A percentile compares a stretch with the other conserved stretches of the same genome.
Conservation (phyloP, 106 monocot species). For the Allium fistulosum region DNA sequence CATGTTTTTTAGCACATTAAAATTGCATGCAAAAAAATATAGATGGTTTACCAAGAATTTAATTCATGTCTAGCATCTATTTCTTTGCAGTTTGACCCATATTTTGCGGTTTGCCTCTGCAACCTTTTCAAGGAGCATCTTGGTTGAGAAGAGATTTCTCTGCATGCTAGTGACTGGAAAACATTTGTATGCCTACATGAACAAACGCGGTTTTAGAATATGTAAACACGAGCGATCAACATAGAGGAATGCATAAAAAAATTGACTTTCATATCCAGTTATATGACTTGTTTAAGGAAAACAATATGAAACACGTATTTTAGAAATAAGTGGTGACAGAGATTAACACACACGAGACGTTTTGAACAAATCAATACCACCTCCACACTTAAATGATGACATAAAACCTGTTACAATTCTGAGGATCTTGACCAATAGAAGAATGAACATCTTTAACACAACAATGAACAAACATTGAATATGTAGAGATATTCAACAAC, state of each 20-base stretch:
- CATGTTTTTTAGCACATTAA: not conserved
- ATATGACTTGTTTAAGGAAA: not conserved
- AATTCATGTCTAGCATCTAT: conserved; percentile 65
- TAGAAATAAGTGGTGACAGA: too few species aligned
- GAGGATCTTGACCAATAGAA: not conserved
- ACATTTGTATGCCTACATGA: conserved; percentile 38
- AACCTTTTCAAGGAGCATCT: conserved; percentile 47
- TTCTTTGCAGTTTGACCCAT: conserved; percentile 27
- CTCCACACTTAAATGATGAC: too few species aligned
- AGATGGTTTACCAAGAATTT: conserved; percentile 66
- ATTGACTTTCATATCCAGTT: not conserved
- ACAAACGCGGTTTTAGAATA: not conserved
- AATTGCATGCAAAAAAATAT: not conserved
- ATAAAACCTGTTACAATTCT: not conserved
- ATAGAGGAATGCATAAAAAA: not conserved
- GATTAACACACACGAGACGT: too few species aligned
- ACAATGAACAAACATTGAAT: too few species aligned
- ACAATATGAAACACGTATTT: not conserved
- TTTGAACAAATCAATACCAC: too few species aligned
- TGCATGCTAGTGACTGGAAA: conserved; percentile 46
- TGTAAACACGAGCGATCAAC: not conserved
- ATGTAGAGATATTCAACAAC: too few species aligned
- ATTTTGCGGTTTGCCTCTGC: conserved; percentile 17
- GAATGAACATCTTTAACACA: not conserved
- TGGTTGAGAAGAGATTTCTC: conserved; percentile 76